Evolutionary conservation across 495 filamentous ascomycete genomes (phyloP), one percentile per base, ranked within the genome.

Genomic region (Lophiostoma macrostomum): DNA sequence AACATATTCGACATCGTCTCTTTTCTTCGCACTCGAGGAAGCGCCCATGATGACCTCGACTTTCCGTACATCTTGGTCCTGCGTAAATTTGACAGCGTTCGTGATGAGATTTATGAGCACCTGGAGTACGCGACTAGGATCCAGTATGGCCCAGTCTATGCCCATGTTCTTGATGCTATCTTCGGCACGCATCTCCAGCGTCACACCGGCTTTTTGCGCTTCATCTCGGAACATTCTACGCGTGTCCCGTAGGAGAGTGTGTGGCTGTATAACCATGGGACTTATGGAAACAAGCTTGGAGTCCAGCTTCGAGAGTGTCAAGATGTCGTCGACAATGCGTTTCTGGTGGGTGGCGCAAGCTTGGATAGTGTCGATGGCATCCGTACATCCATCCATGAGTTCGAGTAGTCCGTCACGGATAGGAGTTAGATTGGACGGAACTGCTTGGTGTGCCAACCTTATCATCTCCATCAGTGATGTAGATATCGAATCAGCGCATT

Each of bases 81-180:
- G 37, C 0, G 65, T 68, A 43, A 69, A 69, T 38, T 69, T 69
- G 57, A 69, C 66, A 0, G 67, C 64, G 35, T 67, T 69, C n/a
- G 59, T 64, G 11, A 69, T 39, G 11, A 69, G 48, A 48, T 69
- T 69, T 20, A 68, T 60, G 20, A 69, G 48, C 0, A 69, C 57
- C 38, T 69, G 67, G 4, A 48, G 38, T 6, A 69, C 34, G 19
- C 67, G 46, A 5, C 45, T 39, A 10, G 47, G 31, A 44, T 69
- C 67, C 4, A 60, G 55, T 49, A 64, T 54, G 28, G 66, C 52
- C 42, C 51, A 56, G 20, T 62, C 50, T 12, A 69, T 50, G 8
- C 24, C 31, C 14, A 46, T 31, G 23, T 64, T 45, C 28, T 37
- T 20, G 30, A 57, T 64, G 8, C 57, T 59, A 10, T 45, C 28